Base-by-base conservation (phyloP, 1,284 basidiomycete species). In the Cutaneotrichosporon curvatum region DNA sequence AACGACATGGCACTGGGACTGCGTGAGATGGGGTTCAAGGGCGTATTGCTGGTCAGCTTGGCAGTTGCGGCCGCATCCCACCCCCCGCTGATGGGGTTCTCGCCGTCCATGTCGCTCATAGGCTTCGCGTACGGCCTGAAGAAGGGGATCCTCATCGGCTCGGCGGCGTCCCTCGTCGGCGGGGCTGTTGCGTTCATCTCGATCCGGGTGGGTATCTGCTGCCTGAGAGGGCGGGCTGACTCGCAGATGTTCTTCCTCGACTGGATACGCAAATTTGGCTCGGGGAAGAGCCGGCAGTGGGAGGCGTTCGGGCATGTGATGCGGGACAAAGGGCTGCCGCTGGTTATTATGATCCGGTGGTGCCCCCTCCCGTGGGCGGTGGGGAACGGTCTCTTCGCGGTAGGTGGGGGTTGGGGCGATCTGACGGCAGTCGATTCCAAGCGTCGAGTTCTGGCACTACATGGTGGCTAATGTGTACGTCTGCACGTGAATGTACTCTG, bases 291-390 rank as follows among this genome's bases (percentile, higher is more conserved):
- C 41, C 60, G 64, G 40, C 66, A 69, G 45, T 72, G 68, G 68
- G 63, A 67, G 25, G 70, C 70, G 7, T 72, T 72, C 44, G 64
- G 61, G 1, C 62, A 67, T 41, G 70, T 72, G 45, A 68, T 72
- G 62, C 48, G 55, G n/a, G 60, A 60, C n/a, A 67, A 67, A 45
- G 70, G 70, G 1, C 51, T 61, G 19, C 62, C 66, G 1, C 53
- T 72, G 21, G 59, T 72, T 35, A 63, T 67, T 43, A 71, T 72
- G 69, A 71, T 72, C 45, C 50, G 70, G 9, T 72, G 63, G 51
- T 71, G 69, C 45, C 70, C 70, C 6, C 48, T 72, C 14, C 70
- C 70, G 5, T 72, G 67, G 65, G 67, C 65, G 4, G 55, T 72
- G 9, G 64, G 65, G 5, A 72, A 70, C 50, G 70, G 70, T 2